A percentile compares a stretch with the other conserved stretches of the same genome.
phyloP scores from a whole-genome alignment of 768 basidiomycete genomes.

The Daedaleopsis nitida region DNA sequence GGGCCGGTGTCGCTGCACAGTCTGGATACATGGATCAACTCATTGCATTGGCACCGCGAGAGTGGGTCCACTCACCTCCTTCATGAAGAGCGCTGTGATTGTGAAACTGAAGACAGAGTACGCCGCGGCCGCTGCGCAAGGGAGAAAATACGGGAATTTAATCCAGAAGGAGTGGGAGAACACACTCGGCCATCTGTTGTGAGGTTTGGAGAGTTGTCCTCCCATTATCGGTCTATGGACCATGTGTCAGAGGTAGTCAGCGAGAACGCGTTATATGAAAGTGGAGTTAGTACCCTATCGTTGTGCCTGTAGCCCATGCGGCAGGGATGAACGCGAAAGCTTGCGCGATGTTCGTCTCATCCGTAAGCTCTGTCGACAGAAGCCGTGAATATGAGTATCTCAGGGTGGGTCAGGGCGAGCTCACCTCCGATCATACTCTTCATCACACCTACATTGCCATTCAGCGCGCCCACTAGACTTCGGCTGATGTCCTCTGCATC shows the following conservation, averaged over 20 bases:
- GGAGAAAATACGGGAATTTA: conserved; percentile 39
- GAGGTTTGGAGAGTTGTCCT: conserved; percentile 35
- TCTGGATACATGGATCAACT: neutral
- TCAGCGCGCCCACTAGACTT: conserved; percentile 68
- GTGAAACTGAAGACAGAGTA: conserved; percentile 31
- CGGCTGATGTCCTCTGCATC: conserved; percentile 42
- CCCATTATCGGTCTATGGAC: conserved; percentile 34
- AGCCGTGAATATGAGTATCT: neutral
- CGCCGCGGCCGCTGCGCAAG: conserved; percentile 31
- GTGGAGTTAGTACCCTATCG: conserved; percentile 29
- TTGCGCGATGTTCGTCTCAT: conserved; percentile 38
- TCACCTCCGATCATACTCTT: conserved; percentile 62
- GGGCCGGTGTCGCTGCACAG: conserved; percentile 9
- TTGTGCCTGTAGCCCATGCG: conserved; percentile 33
- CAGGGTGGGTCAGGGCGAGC: neutral
- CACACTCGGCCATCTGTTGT: conserved; percentile 33
- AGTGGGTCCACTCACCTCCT: conserved; percentile 31
- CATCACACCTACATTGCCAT: conserved; percentile 74
- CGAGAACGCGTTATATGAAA: neutral
- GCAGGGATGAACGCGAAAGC: conserved; percentile 34
- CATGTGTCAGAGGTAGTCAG: neutral
- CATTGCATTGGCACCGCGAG: too few species aligned
- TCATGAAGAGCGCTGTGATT: conserved; percentile 29
- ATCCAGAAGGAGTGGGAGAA: conserved; percentile 35
- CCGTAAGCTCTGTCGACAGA: conserved; percentile 32